Conservation (phyloP, 2,329 filamentous ascomycete genomes). For the Talaromyces sp. region DNA sequence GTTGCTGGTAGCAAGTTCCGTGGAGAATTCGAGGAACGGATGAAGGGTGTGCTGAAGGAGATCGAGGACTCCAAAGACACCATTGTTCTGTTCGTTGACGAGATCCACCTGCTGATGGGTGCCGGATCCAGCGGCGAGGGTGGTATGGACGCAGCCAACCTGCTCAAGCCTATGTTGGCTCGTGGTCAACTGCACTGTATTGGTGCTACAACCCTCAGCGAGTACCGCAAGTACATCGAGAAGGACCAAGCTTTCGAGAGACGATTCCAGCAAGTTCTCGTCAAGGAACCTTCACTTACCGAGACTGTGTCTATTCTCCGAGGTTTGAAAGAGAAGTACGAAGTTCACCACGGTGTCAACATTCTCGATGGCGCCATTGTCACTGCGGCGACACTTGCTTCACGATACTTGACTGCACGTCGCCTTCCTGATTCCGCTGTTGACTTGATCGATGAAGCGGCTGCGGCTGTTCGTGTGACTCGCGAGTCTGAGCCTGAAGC, state of each 20-base stretch:
- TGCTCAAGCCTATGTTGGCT: conserved; percentile 97
- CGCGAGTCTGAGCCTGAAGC: conserved; percentile 95
- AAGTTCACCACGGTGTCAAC: conserved; percentile 96
- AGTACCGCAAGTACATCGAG: conserved; percentile 99
- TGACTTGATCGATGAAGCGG: conserved; percentile 93
- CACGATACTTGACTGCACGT: conserved; percentile 87
- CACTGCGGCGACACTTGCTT: conserved; percentile 84
- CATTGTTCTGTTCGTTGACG: conserved; percentile 97
- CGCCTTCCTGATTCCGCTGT: conserved; percentile 95
- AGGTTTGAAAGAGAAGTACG: conserved; percentile 96
- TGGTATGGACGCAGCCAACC: conserved; percentile 97
- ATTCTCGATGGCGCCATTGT: conserved; percentile 95
- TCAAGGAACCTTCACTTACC: conserved; percentile 85
- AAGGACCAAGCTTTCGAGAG: conserved; percentile 98
- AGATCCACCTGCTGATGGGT: conserved; percentile 98
- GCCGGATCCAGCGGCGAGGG: conserved; percentile 92
- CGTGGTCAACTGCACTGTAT: conserved; percentile 97
- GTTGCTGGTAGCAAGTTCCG: conserved; percentile 98
- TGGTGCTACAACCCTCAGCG: conserved; percentile 89
- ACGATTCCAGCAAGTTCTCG: conserved; percentile 96
- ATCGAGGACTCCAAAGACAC: conserved; percentile 93
- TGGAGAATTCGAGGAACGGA: conserved; percentile 97
- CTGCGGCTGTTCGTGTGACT: conserved; percentile 92
- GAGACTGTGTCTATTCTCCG: conserved; percentile 98
- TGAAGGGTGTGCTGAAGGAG: conserved; percentile 98